phyloP scores from a whole-genome alignment of 345 rosid genomes.

The Trapa incisa region DNA sequence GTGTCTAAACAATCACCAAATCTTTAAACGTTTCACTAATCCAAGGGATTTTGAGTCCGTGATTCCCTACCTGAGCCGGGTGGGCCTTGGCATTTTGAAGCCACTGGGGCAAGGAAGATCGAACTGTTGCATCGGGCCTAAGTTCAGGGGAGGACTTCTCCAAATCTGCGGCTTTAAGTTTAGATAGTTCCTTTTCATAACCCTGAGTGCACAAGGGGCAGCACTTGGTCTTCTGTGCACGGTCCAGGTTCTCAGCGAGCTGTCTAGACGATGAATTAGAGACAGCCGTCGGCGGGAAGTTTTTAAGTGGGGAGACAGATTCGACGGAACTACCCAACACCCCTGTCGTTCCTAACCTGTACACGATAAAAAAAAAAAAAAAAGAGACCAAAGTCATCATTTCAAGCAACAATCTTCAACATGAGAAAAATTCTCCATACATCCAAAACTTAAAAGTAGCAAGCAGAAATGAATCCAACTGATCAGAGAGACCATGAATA shows the following conservation, averaged over 20 bases:
- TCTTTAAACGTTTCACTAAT: neutral
- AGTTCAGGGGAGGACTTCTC: slow-evolving; percentile 35
- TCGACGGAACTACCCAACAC: slow-evolving; percentile 43
- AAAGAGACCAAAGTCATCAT: neutral
- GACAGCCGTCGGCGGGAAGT: slow-evolving; percentile 24
- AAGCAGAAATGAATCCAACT: slow-evolving; percentile 2
- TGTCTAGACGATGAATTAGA: slow-evolving; percentile 21
- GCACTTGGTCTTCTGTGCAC: slow-evolving; percentile 32
- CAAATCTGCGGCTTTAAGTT: slow-evolving; percentile 19
- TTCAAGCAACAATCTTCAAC: neutral
- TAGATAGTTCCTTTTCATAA: slow-evolving; percentile 55
- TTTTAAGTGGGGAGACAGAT: slow-evolving; percentile 51
- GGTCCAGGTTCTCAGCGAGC: slow-evolving; percentile 37
- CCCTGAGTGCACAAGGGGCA: slow-evolving; percentile 58
- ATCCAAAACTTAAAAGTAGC: neutral
- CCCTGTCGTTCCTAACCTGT: slow-evolving; percentile 49
- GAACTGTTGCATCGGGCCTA: slow-evolving; percentile 29
- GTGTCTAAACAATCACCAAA: neutral
- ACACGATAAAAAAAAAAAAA: slow-evolving; percentile 5
- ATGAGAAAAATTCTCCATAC: neutral
- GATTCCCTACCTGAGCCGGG: slow-evolving; percentile 7
- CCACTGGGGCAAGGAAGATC: slow-evolving; percentile 55
- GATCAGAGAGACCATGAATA: slow-evolving; percentile 1
- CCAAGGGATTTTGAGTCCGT: neutral
- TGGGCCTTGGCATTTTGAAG: slow-evolving; percentile 52